phyloP scores from a whole-genome alignment of 2,329 filamentous ascomycete species.

The Fusarium tupiense region DNA sequence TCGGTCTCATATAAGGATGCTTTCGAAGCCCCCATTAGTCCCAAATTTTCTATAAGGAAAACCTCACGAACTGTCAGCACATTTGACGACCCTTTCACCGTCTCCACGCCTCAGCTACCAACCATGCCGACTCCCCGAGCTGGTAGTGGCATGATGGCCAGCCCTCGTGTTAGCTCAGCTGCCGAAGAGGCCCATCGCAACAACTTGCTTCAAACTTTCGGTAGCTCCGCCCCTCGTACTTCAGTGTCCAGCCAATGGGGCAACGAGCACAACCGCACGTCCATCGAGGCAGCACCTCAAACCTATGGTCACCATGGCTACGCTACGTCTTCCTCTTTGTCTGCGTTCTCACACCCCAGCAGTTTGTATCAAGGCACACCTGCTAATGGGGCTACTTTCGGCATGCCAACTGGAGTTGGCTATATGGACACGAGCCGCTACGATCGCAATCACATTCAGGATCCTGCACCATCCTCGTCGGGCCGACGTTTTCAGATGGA shows the following conservation, averaged over 20 bases:
- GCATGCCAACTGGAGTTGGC: constrained; percentile 15
- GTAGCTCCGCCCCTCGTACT: constrained; percentile 40
- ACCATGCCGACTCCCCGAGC: constrained; percentile 10
- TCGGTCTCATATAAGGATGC: constrained; percentile 38
- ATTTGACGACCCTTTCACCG: constrained; percentile 48
- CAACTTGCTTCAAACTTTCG: constrained; percentile 50
- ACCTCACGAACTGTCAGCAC: constrained; percentile 11
- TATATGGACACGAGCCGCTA: constrained; percentile 25
- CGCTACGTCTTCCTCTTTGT: constrained; percentile 44
- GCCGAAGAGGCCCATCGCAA: constrained; percentile 48
- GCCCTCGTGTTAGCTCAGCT: constrained; percentile 28
- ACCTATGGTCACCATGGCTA: constrained; percentile 32
- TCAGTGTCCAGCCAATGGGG: constrained; percentile 48
- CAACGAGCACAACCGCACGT: constrained; percentile 35
- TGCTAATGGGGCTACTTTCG: constrained; percentile 36
- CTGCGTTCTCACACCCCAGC: constrained; percentile 59
- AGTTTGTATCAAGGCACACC: constrained; percentile 62
- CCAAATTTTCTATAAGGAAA: constrained; percentile 36
- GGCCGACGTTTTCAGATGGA: constrained; percentile 46
- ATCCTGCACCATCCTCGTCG: constrained; percentile 24
- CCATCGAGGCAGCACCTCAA: constrained; percentile 28
- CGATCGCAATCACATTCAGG: constrained; percentile 29
- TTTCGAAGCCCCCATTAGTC: constrained; percentile 42
- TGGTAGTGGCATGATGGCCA: constrained; percentile 30
- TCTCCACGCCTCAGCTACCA: constrained; percentile 38